These are phyloP conservation scores for Fusarium napiforme DNA, from an alignment of 2,329 filamentous ascomycete genomes.

Conservation along the genomic window DNA sequence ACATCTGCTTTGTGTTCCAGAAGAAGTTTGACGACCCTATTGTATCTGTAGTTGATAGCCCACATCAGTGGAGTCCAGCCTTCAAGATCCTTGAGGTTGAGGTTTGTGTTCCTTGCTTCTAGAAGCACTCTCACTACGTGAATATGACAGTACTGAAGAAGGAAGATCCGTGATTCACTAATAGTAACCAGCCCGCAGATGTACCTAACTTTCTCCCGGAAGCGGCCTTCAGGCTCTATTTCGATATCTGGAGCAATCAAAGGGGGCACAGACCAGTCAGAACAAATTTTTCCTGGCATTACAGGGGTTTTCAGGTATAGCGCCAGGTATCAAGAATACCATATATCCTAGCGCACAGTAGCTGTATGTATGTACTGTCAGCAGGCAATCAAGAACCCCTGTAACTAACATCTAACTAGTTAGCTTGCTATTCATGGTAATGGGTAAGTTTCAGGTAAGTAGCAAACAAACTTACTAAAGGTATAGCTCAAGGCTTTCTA, in stretches of 20 bases:
- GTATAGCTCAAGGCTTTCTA: no score
- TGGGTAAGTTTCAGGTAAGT: no score
- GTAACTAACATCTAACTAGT: no score
- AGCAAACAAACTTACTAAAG: no score
- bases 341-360: no score
- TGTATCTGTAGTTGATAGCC: neutral
- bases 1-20: neutral
- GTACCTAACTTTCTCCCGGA: neutral
- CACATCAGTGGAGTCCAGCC: neutral
- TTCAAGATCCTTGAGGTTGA: neutral
- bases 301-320: no score
- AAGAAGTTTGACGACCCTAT: fast-evolving
- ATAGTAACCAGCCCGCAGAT: neutral
- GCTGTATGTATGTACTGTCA: no score
- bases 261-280: no score
- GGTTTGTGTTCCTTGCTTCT: neutral
- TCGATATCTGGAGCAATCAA: neutral
- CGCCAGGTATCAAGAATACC: no score
- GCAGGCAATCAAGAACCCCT: no score
- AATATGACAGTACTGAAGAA: neutral
- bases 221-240: neutral
- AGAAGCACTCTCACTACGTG: neutral
- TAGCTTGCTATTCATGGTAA: no score
- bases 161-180: neutral
- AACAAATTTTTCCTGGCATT: no score